Evolutionary conservation across 2,329 filamentous ascomycete species (phyloP).

Genomic region (Diplodia scrobiculata): DNA sequence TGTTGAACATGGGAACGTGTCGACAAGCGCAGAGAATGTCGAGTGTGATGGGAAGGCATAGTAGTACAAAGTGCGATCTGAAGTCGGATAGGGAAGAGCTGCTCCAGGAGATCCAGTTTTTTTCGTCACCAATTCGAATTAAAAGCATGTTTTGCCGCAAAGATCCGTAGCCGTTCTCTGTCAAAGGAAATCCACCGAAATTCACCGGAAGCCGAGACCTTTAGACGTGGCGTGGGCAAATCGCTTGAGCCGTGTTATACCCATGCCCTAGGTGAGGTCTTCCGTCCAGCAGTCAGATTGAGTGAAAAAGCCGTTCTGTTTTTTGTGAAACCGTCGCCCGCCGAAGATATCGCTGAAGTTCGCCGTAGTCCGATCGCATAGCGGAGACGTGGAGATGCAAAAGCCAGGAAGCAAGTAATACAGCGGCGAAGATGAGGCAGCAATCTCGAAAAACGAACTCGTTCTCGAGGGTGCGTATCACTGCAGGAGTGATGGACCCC

Average conservation of each 20-base stretch:
- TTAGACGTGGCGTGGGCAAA: slow-evolving; percentile 26
- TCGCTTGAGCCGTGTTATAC: slow-evolving; percentile 27
- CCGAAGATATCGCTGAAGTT: slow-evolving; percentile 27
- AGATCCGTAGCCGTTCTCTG: slow-evolving; percentile 28
- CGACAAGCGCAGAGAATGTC: slow-evolving; percentile 28
- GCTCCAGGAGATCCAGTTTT: slow-evolving; percentile 30
- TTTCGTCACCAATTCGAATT: slow-evolving; percentile 30
- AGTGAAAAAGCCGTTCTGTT: slow-evolving; percentile 23
- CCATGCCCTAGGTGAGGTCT: slow-evolving; percentile 26
- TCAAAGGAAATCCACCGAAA: slow-evolving; percentile 47
- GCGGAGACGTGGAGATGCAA: slow-evolving; percentile 22
- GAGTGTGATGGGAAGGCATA: slow-evolving; percentile 42
- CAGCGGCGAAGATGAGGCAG: slow-evolving; percentile 29
- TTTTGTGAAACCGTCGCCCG: slow-evolving; percentile 28
- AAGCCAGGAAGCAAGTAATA: slow-evolving; percentile 29
- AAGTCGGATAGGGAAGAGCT: slow-evolving; percentile 28
- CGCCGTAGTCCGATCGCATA: slow-evolving; percentile 23
- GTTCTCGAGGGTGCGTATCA: slow-evolving; percentile 19
- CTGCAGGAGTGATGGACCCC: slow-evolving; percentile 10
- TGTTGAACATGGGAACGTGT: slow-evolving; percentile 24
- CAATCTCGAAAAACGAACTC: slow-evolving; percentile 20
- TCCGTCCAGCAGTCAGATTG: slow-evolving; percentile 24
- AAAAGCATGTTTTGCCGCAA: slow-evolving; percentile 30
- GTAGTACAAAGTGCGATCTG: slow-evolving; percentile 47
- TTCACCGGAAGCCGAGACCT: slow-evolving; percentile 28